Conservation (phyloP, 2,329 filamentous ascomycete genomes). For the Aspergillus novofumigatus region DNA sequence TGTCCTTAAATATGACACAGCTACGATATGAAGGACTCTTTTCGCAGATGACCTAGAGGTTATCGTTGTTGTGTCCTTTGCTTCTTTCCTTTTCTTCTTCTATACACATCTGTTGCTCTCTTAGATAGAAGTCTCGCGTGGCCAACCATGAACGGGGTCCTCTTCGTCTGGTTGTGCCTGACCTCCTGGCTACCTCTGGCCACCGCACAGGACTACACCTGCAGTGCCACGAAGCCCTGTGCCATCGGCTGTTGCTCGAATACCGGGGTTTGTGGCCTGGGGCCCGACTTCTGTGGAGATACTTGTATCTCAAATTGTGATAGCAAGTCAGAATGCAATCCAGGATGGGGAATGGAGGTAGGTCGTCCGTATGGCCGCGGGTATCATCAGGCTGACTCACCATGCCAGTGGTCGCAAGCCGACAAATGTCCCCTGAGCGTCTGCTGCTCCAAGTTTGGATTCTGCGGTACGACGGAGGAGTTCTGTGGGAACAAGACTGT, state of each 20-base stretch:
- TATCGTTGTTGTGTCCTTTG: neutral
- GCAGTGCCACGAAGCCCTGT: slow-evolving; percentile 1
- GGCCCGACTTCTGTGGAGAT: slow-evolving; percentile 2
- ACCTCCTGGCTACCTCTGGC: neutral
- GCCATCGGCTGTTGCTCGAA: slow-evolving; percentile 6
- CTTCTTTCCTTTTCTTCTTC: neutral
- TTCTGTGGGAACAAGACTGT: slow-evolving; percentile 9
- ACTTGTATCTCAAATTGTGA: slow-evolving; percentile 4
- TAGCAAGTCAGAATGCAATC: slow-evolving; percentile 4
- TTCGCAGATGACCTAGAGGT: neutral
- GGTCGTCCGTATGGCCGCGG: neutral
- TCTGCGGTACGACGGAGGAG: slow-evolving; percentile 6
- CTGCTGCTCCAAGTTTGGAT: slow-evolving; percentile 6
- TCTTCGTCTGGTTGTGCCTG: neutral
- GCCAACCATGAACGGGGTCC: neutral
- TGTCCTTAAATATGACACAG: neutral
- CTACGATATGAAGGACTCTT: neutral
- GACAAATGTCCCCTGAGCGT: slow-evolving; percentile 2
- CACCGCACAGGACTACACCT: neutral
- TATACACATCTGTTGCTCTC: neutral
- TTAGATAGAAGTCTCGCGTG: neutral
- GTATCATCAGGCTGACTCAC: neutral
- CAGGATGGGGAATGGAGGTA: neutral
- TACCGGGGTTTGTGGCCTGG: slow-evolving; percentile 4
- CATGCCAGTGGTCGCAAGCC: neutral